These are phyloP conservation scores for Crithidia sp. DNA, from an alignment of 208 protist species.

Conservation along the genomic window DNA sequence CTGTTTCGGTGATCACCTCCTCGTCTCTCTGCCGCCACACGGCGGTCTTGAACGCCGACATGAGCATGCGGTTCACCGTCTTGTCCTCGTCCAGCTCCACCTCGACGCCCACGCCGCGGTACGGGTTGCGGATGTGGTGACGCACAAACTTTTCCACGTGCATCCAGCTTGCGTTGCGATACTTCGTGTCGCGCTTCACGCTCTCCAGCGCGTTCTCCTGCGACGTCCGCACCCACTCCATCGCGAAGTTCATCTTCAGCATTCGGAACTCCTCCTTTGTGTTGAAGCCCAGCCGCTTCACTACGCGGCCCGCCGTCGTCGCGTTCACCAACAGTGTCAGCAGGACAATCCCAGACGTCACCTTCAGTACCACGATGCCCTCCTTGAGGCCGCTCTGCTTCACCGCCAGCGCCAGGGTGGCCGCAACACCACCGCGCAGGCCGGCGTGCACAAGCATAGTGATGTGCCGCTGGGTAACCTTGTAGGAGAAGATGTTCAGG, in stretches of 20 bases:
- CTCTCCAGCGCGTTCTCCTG: slow-evolving; percentile 51
- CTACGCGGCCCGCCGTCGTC: slow-evolving; percentile 57
- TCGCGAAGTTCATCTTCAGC: slow-evolving; percentile 67
- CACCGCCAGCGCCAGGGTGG: slow-evolving; percentile 78
- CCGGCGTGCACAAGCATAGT: slow-evolving; percentile 72
- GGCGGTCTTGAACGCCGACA: slow-evolving; percentile 72
- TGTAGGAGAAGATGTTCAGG: slow-evolving; percentile 72
- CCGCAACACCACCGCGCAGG: slow-evolving; percentile 82
- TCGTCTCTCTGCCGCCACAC: slow-evolving; percentile 80
- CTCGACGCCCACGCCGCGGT: slow-evolving; percentile 34
- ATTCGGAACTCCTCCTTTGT: slow-evolving; percentile 60
- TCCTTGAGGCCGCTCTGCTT: slow-evolving; percentile 54
- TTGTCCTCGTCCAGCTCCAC: slow-evolving; percentile 51
- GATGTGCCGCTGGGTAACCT: slow-evolving; percentile 54
- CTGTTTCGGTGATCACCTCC: slow-evolving; percentile 72
- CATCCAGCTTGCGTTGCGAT: slow-evolving; percentile 76
- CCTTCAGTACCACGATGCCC: slow-evolving; percentile 64
- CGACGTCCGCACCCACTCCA: slow-evolving; percentile 47
- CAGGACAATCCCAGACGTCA: slow-evolving; percentile 81
- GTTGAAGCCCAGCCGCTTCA: slow-evolving; percentile 62
- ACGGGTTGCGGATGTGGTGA: slow-evolving; percentile 55
- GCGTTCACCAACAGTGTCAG: slow-evolving; percentile 80
- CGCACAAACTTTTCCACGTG: slow-evolving; percentile 61
- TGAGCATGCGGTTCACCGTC: slow-evolving; percentile 69
- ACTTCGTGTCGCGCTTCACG: slow-evolving; percentile 70